Evolutionary conservation across 805 yeast species (phyloP).

Genomic region (Candida verbasci): DNA sequence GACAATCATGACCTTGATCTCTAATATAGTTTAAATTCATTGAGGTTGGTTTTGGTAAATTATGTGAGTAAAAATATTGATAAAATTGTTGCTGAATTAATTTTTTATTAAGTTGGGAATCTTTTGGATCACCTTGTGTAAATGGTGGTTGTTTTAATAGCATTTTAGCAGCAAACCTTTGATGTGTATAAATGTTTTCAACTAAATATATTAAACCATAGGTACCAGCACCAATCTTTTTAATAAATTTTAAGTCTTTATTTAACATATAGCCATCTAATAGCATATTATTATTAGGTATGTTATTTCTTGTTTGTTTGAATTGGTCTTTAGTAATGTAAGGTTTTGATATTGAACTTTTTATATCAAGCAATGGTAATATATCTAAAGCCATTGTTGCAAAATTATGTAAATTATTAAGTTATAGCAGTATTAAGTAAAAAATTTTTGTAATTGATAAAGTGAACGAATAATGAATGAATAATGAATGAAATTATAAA

Average conservation of each 20-base stretch:
- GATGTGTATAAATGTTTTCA: slow-evolving; percentile 45
- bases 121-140: slow-evolving; percentile 24
- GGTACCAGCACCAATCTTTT: slow-evolving; percentile 77
- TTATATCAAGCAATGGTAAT: slow-evolving; percentile 11
- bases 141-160: slow-evolving; percentile 46
- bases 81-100: slow-evolving; percentile 23
- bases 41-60: slow-evolving; percentile 13
- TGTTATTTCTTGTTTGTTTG: not conserved
- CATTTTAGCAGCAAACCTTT: slow-evolving; percentile 67
- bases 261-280: slow-evolving; percentile 22
- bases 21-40: slow-evolving; percentile 20
- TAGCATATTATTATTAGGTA: slow-evolving; percentile 8
- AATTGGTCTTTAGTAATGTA: slow-evolving; percentile 6
- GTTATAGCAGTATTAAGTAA: too few relatives aligned
- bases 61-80: slow-evolving; percentile 15
- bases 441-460: too few relatives aligned
- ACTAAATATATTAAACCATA: slow-evolving; percentile 78
- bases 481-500: too few relatives aligned
- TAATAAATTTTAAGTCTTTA: slow-evolving; percentile 37
- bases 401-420: not conserved
- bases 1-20: slow-evolving; percentile 20
- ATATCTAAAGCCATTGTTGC: slow-evolving; percentile 10
- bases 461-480: too few relatives aligned
- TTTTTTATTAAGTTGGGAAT: slow-evolving; percentile 25
- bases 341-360: slow-evolving; percentile 3